These are phyloP conservation scores for Penicillium macrosclerotiorum DNA, from an alignment of 495 filamentous ascomycete species.

Conservation along the genomic window DNA sequence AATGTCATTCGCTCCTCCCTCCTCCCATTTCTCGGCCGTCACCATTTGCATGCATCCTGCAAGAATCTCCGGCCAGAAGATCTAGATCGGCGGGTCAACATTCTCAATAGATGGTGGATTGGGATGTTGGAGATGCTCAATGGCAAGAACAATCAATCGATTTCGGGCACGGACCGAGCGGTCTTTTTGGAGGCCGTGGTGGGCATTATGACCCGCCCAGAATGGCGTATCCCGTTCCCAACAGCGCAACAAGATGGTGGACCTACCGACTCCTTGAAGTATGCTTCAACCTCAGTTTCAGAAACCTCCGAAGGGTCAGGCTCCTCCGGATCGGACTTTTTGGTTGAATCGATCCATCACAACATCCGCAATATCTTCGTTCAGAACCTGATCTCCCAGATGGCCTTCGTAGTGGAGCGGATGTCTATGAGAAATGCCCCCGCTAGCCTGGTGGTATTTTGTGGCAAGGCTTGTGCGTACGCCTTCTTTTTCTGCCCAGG, in stretches of 20 bases:
- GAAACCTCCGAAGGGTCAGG: constrained; percentile 37
- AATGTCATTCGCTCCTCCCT: constrained; percentile 75
- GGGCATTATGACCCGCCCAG: constrained; percentile 85
- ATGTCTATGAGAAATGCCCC: constrained; percentile 89
- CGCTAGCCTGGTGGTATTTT: constrained; percentile 88
- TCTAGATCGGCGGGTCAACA: constrained; percentile 75
- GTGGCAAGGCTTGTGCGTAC: constrained; percentile 90
- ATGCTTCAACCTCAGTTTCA: constrained; percentile 39
- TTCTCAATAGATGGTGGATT: constrained; percentile 95
- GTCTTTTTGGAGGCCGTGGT: constrained; percentile 77
- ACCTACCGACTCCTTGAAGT: constrained; percentile 30
- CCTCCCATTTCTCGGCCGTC: constrained; percentile 77
- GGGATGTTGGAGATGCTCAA: constrained; percentile 84
- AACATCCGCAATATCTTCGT: constrained; percentile 91
- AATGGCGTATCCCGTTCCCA: constrained; percentile 77
- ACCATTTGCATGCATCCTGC: constrained; percentile 69
- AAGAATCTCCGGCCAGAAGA: constrained; percentile 72
- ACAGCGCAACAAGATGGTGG: constrained; percentile 32
- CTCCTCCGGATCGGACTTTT: constrained; percentile 65
- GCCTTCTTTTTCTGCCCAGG: constrained; percentile 95
- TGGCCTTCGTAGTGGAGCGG: constrained; percentile 86
- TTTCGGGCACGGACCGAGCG: constrained; percentile 77
- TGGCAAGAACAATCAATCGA: constrained; percentile 65
- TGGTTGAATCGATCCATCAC: constrained; percentile 87
- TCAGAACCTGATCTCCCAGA: constrained; percentile 81